Conservation (phyloP, 345 rosid species). For the Boechera retrofracta region DNA sequence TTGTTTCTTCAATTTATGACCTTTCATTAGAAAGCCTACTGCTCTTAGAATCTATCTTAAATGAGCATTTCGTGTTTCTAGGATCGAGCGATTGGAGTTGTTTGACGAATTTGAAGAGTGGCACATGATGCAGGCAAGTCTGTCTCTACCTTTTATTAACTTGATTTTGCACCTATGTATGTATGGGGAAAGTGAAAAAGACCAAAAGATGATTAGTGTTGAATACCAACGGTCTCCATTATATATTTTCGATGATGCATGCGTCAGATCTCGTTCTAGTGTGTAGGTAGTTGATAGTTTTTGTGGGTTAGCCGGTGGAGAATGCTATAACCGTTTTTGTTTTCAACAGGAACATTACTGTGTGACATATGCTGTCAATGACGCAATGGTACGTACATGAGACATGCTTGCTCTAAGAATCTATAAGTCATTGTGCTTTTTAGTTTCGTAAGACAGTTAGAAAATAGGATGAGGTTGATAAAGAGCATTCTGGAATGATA, state of each 20-base stretch:
- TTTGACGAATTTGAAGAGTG: constrained; percentile 98
- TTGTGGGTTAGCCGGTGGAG: constrained; percentile 12
- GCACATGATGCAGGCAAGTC: constrained; percentile 99
- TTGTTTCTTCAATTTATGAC: constrained; percentile 13
- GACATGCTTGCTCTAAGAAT: constrained; percentile 11
- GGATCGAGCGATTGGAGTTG: constrained; percentile 91
- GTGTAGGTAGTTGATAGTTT: constrained; percentile 18
- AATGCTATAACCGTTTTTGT: constrained; percentile 1
- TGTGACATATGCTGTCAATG: constrained; percentile 83
- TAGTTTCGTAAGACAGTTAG: neutral
- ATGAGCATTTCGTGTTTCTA: constrained; percentile 45
- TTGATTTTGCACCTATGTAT: neutral
- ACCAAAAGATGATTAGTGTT: constrained; percentile 15
- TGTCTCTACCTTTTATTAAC: constrained; percentile 25
- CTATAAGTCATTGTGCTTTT: neutral
- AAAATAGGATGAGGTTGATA: constrained; percentile 13
- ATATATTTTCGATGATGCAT: neutral
- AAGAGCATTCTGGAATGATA: constrained; percentile 21
- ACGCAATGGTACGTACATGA: constrained; percentile 69
- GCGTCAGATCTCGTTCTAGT: neutral
- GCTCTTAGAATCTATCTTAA: constrained; percentile 33
- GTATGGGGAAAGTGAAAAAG: constrained; percentile 2
- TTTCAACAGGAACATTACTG: constrained; percentile 59
- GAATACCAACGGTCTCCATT: constrained; percentile 10
- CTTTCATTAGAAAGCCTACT: constrained; percentile 35